Base-by-base conservation (phyloP, 306 rosid genomes). In the Cotoneaster glaucophyllus region DNA sequence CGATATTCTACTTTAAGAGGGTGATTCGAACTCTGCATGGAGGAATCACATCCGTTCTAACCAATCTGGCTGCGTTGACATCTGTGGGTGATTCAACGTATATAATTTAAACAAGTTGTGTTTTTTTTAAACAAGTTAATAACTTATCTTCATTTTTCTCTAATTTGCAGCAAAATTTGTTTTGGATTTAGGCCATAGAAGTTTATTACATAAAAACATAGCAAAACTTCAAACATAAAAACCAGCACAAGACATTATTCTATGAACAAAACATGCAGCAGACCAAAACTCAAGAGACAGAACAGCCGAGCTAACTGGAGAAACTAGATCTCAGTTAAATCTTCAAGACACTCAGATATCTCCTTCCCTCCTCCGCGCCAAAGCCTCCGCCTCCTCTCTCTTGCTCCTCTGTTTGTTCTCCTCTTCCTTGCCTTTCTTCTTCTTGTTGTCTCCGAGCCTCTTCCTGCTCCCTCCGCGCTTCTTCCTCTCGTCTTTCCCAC, bases 341-440 rank as follows among this genome's bases (percentile, higher is more conserved):
- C 6, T 41, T 34, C 66, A 75, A 15, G 19, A 61, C 21, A 69
- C 67, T 84, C 74, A 82, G 53, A 71, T 56, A 68, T 64, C 67
- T 67, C 61, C 79, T 82, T 71, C 86, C 86, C 31, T 78, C 81
- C 56, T 66, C 75, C 17, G 61, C 67, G 3, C 37, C 21, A 25
- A 43, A 2, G 32, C 69, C 26, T 59, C 31, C 17, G 28, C 41
- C 26, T 41, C 31, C 77, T 68, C 48, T 63, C 19, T 22, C 37
- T 64, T n/a, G 39, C 48, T 32, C 31, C 25, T 58, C 37, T 15
- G 13, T 52, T 41, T 52, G 41, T 63, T 39, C 25, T 32, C 29
- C 52, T 45, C 73, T 19, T 8, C 67, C 66, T 53, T 52, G 61
- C 28, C 28, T 69, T 1, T 24, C 63, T 50, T 24, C 63, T 50